Base-by-base conservation (phyloP, 768 basidiomycete species). In the Suillus discolor region DNA sequence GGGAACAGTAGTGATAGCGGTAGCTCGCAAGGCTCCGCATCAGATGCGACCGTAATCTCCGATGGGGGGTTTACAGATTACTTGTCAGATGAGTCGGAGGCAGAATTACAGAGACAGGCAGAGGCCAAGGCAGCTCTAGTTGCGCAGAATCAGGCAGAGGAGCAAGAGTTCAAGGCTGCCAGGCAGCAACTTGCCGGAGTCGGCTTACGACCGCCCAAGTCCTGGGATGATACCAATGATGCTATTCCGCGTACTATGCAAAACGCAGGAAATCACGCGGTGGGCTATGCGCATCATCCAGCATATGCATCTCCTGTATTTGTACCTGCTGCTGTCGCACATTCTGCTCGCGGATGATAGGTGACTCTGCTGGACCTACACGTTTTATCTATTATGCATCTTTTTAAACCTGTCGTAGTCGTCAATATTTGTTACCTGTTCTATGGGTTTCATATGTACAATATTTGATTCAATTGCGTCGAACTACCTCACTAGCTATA, bases 1-100 rank as follows among this genome's bases (percentile, higher is more conserved):
- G 85, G 83, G 71, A 85, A 87, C 72, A 87, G 85, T 72, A 87
- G 89, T 68, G 88, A 89, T 57, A 81, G 81, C 44, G 75, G 75
- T 71, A 79, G 82, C 67, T 79, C 78, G 18, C 74, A 79, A 18
- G 86, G 87, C 44, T 89, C 88, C 23, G 69, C 86, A 72, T 87
- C 89, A 4, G 90, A 91, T 73, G 87, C 87, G 66, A 94, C 93
- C 5, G 83, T 94, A 64, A 93, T 89, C 5, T 93, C 92, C 11
- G 93, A 94, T 69, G 93, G 92, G 15, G 92, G 87, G 18, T 95
- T 95, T 72, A 95, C 93, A 15, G 93, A 95, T 74, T 95, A 95
- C 74, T 78, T 94, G 38, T 94, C 92, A n/a, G 93, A 94, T 73
- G 93, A 95, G 77, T 94, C 92, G n/a, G 93, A 95, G 72, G 92